Conservation (phyloP, 2,329 filamentous ascomycete genomes). For the Talaromyces albobiverticillius region DNA sequence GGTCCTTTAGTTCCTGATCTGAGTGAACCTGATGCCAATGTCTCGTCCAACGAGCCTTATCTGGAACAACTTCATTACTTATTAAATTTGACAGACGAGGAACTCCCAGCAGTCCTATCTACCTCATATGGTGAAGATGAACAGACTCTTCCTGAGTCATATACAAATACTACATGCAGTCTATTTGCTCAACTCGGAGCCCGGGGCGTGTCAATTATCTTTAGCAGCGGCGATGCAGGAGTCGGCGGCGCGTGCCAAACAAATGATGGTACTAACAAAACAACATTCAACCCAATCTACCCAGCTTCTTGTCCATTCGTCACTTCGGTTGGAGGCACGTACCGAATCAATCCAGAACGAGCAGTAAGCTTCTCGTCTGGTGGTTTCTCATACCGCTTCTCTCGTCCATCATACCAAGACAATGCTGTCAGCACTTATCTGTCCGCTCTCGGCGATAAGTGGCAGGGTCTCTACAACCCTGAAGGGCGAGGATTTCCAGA, state of each 20-base stretch:
- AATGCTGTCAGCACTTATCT: conserved; percentile 46
- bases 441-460: conserved; percentile 37
- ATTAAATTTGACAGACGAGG: conserved; percentile 50
- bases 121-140: conserved; percentile 72
- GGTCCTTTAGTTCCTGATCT: conserved; percentile 52
- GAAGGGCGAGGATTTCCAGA: conserved; percentile 62
- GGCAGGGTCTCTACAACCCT: conserved; percentile 47
- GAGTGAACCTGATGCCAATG: conserved; percentile 34
- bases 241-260: conserved; percentile 54
- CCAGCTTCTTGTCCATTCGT: conserved; percentile 61
- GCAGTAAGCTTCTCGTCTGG: conserved; percentile 53
- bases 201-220: conserved; percentile 66
- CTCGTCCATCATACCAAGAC: conserved; percentile 47
- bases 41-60: conserved; percentile 64
- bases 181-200: conserved; percentile 63
- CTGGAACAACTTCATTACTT: conserved; percentile 62
- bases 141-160: conserved; percentile 30
- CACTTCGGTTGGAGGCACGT: conserved; percentile 61
- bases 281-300: conserved; percentile 54
- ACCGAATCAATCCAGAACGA: conserved; percentile 51
- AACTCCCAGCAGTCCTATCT: conserved; percentile 62
- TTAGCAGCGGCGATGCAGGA: conserved; percentile 63
- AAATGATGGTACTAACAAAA: conserved; percentile 54
- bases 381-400: conserved; percentile 50
- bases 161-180: conserved; percentile 48